Percentiles rank a stretch among this genome's conserved stretches.
Evolutionary conservation across 1,284 basidiomycete genomes (phyloP).

Genomic region (Peniophora sp.): DNA sequence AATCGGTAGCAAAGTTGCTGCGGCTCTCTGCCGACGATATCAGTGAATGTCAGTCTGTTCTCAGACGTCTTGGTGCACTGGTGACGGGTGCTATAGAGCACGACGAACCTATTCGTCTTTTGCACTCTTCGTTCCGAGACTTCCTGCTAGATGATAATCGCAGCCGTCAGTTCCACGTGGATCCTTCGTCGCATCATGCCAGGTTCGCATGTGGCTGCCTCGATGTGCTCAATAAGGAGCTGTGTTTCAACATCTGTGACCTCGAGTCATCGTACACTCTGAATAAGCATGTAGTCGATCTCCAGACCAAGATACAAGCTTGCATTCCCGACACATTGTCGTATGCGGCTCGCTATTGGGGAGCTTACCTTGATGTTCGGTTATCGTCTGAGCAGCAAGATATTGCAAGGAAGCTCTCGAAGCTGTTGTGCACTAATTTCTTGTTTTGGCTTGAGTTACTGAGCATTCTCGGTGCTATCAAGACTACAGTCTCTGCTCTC

Average conservation of each 20-base stretch:
- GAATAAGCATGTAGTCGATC: neutral
- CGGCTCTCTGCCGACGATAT: neutral
- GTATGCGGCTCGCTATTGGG: neutral
- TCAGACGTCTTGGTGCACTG: neutral
- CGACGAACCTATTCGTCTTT: neutral
- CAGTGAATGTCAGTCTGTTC: neutral
- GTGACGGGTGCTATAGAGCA: neutral
- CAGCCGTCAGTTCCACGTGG: neutral
- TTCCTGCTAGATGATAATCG: neutral
- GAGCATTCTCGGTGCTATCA: neutral
- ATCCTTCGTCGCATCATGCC: neutral
- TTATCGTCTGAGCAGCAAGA: no score
- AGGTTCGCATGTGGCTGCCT: neutral
- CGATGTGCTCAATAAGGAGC: neutral
- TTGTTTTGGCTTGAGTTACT: neutral
- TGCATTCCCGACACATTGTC: neutral
- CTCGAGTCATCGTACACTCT: neutral
- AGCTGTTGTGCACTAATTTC: neutral
- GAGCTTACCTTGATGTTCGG: neutral
- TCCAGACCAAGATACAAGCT: neutral
- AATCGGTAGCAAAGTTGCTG: neutral
- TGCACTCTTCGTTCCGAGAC: neutral
- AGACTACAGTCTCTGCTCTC: neutral
- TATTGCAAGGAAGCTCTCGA: neutral
- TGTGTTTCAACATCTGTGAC: neutral